Evolutionary conservation across 352 stramenopile genomes (phyloP).

Genomic region (Pythium insidiosum): DNA sequence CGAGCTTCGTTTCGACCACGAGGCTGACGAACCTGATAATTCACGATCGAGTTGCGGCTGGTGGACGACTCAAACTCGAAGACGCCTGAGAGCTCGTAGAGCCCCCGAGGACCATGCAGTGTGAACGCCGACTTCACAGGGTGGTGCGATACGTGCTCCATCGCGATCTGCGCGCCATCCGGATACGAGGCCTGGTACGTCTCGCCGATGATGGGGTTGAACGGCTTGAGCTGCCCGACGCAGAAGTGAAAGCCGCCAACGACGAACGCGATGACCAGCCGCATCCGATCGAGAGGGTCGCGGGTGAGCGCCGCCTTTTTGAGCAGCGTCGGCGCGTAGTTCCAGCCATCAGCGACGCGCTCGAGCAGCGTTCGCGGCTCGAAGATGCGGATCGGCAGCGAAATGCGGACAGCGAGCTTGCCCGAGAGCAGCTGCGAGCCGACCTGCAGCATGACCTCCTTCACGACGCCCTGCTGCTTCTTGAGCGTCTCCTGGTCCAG

Average conservation of each 20-base stretch:
- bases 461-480: conserved; percentile 77
- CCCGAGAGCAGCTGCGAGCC: conserved; percentile 57
- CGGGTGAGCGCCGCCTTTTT: conserved; percentile 49
- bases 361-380: conserved; percentile 65
- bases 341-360: conserved; percentile 65
- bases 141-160: conserved; percentile 72
- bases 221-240: conserved; percentile 65
- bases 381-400: conserved; percentile 70
- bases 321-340: conserved; percentile 67
- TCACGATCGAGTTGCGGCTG: conserved; percentile 58
- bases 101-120: conserved; percentile 28
- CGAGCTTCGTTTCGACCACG: no score
- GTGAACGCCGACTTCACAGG: conserved; percentile 57
- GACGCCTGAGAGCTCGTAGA: conserved; percentile 44
- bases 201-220: conserved; percentile 76
- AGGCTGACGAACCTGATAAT: conserved; percentile 40
- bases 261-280: conserved; percentile 65
- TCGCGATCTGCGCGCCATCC: conserved; percentile 57
- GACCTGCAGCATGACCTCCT: conserved; percentile 72
- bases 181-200: conserved; percentile 67
- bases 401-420: conserved; percentile 64
- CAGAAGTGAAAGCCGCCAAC: conserved; percentile 65
- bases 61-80: conserved; percentile 73
- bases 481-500: conserved; percentile 59
- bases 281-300: conserved; percentile 60